phyloP scores from a whole-genome alignment of 2,329 filamentous ascomycete genomes.

The Rugonectria rugulosa region DNA sequence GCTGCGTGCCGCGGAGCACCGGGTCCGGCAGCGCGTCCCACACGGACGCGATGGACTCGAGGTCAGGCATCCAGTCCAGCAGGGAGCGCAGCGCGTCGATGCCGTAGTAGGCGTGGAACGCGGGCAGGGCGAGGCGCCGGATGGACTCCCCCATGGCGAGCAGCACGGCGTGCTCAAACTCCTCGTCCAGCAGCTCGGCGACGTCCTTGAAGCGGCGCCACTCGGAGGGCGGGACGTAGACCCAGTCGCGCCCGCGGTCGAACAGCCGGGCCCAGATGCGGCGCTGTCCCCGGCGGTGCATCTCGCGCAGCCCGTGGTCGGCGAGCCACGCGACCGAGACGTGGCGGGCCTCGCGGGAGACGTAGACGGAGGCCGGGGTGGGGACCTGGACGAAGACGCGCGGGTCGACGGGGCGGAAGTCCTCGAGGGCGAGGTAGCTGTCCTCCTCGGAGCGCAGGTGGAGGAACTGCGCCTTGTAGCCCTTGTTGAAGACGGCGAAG shows the following conservation, averaged over 20 bases:
- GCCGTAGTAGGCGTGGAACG: conserved; percentile 38
- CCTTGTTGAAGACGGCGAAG: conserved; percentile 26
- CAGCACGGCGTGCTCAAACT: background rate
- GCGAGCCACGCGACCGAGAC: conserved; percentile 26
- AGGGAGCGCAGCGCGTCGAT: conserved; percentile 20
- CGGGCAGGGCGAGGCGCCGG: conserved; percentile 35
- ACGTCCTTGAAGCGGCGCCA: conserved; percentile 29
- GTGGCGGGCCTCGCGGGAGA: conserved; percentile 35
- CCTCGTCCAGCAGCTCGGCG: background rate
- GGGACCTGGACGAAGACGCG: conserved; percentile 24
- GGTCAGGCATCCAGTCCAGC: conserved; percentile 23
- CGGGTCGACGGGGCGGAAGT: conserved; percentile 4
- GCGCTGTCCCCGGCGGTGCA: too few species aligned
- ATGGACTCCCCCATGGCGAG: conserved; percentile 21
- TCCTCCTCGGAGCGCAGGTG: too few species aligned
- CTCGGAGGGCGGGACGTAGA: conserved; percentile 27
- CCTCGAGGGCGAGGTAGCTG: too few species aligned
- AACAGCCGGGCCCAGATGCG: too few species aligned
- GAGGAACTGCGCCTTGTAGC: background rate
- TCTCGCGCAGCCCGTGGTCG: background rate
- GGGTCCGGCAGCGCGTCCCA: conserved; percentile 32
- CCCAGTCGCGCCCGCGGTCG: background rate
- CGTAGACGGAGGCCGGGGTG: conserved; percentile 22
- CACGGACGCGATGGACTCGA: conserved; percentile 31
- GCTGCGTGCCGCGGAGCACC: too few species aligned